Percentiles rank a stretch among this genome's conserved stretches.
Conservation (phyloP, 495 filamentous ascomycete species). For the Daldinia concentrica region DNA sequence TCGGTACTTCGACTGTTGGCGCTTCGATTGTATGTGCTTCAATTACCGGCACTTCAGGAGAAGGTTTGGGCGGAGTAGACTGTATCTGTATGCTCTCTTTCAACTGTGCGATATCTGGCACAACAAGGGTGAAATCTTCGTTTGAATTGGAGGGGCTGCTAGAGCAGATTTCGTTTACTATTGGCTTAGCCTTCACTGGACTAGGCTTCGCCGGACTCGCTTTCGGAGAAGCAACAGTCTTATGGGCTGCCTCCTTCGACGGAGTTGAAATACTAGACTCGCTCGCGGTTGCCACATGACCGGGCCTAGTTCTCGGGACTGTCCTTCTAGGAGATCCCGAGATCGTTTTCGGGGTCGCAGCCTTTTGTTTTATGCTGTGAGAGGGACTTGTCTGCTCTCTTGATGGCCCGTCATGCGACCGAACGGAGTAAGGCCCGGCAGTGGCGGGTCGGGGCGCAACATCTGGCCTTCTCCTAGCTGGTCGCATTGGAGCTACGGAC, state of each 20-base stretch:
- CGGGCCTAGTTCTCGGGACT: slow-evolving; percentile 52
- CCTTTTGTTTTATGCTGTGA: slow-evolving; percentile 46
- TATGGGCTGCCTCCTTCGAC: slow-evolving; percentile 41
- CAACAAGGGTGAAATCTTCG: slow-evolving; percentile 62
- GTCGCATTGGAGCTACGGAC: slow-evolving; percentile 65
- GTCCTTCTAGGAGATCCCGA: slow-evolving; percentile 56
- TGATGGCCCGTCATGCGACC: slow-evolving; percentile 56
- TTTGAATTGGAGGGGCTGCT: slow-evolving; percentile 54
- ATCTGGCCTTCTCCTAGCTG: slow-evolving; percentile 60
- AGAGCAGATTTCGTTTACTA: slow-evolving; percentile 30
- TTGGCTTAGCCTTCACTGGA: slow-evolving; percentile 37
- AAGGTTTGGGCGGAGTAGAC: slow-evolving; percentile 28
- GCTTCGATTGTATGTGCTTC: background rate
- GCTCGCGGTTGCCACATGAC: slow-evolving; percentile 55
- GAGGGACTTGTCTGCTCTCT: slow-evolving; percentile 54
- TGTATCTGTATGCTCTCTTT: slow-evolving; percentile 29
- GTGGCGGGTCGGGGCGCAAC: slow-evolving; percentile 62
- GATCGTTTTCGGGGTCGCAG: slow-evolving; percentile 53
- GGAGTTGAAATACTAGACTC: slow-evolving; percentile 55
- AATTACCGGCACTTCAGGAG: slow-evolving; percentile 16
- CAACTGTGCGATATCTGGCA: slow-evolving; percentile 45
- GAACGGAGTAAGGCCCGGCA: slow-evolving; percentile 66
- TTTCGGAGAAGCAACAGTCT: slow-evolving; percentile 46
- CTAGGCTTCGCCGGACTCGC: slow-evolving; percentile 39
- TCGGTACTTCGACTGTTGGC: background rate